phyloP scores from a whole-genome alignment of 352 stramenopile species.

The Blastocystis sp. region DNA sequence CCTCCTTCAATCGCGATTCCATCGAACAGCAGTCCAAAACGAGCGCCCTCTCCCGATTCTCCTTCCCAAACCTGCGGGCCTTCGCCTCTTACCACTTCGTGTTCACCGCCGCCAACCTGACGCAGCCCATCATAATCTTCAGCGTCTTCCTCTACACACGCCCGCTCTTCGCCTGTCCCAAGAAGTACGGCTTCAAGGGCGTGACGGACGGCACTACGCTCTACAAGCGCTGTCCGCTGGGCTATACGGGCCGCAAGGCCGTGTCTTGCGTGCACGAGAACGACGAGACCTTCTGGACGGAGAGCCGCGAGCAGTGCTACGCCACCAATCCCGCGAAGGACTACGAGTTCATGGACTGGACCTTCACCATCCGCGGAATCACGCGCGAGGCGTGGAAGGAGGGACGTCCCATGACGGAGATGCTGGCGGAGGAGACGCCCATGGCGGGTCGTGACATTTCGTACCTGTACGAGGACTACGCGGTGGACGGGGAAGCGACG shows the following conservation, averaged over 20 bases:
- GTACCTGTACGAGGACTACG: neutral
- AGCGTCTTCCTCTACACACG: neutral
- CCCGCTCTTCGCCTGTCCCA: neutral
- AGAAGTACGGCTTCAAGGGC: neutral
- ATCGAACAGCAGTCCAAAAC: neutral
- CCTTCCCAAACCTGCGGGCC: neutral
- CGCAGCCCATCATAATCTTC: neutral
- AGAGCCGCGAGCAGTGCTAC: neutral
- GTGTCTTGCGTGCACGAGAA: neutral
- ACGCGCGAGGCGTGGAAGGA: neutral
- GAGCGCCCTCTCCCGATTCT: neutral
- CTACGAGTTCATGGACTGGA: neutral
- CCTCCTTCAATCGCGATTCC: neutral
- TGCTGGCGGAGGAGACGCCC: neutral
- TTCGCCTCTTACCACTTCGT: neutral
- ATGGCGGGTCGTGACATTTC: neutral
- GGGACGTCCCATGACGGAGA: neutral
- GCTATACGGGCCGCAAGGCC: neutral
- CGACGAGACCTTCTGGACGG: neutral
- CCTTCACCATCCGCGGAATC: neutral
- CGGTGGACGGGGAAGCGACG: neutral
- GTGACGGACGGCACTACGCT: neutral
- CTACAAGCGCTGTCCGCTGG: neutral
- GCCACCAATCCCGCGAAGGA: neutral
- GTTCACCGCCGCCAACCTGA: neutral